Evolutionary conservation across 257 asterid species (phyloP), one percentile per base, ranked within the genome.

Genomic region (Catharanthus roseus): DNA sequence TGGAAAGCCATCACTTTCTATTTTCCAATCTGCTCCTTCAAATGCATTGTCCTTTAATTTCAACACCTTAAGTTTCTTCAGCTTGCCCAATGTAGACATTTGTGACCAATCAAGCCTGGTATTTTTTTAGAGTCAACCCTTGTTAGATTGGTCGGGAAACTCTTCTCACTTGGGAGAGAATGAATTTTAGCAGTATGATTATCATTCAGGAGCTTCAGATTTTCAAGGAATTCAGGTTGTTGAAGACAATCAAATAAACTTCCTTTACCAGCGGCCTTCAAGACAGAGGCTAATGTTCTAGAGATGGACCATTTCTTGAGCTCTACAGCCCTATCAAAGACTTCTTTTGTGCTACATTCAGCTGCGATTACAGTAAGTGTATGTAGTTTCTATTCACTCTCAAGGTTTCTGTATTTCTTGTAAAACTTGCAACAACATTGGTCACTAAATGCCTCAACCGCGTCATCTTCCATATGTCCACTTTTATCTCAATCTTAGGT

Each of bases 41-140:
- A 84, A 84, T 39, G 89, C 85, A 62, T 74, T 75, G 36, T 82
- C 75, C 72, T 84, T 84, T 78, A 86, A 26, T 75, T 82, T 86
- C 41, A 86, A 82, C 16, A 78, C 83, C 81, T 78, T 70, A 1
- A 84, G 83, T 9, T 42, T 45, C 3, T 33, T 65, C n/a, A 86
- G 58, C 53, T 28, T 54, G n/a, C 75, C 85, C 65, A 86, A n/a
- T 12, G 39, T 77, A 13, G 76, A 60, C 79, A 79, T 77, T 18
- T 75, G 53, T 9, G 28, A 2, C 91, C 91, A 86, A 0, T 76
- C 63, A 36, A 86, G 72, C 72, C 12, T 19, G 2, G 91, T 81
- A 0, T n/a, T 42, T 75, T 0, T 67, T 44, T 26, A 85, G 26
- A 1, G 83, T 79, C 36, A 87, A 72, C n/a, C 38, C 62, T 78